Percentiles rank a stretch among this genome's conserved stretches.
These are phyloP conservation scores for Grigorovia transvaalensis DNA, from an alignment of 805 yeast species.

Conservation along the genomic window DNA sequence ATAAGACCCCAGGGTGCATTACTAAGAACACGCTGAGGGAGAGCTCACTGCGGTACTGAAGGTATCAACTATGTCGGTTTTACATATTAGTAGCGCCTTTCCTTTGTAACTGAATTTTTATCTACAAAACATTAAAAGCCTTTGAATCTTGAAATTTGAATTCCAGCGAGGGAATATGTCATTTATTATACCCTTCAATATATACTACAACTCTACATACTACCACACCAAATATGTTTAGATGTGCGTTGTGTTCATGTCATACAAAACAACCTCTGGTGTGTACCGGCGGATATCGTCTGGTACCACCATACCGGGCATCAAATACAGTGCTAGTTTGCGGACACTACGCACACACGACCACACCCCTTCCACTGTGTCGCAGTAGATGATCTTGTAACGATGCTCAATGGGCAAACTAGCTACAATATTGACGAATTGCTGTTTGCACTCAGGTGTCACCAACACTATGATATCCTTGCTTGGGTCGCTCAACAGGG, in stretches of 20 bases:
- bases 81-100: too few species aligned
- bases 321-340: conserved; percentile 28
- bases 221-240: too few species aligned
- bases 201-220: not conserved
- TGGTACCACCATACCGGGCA: conserved; percentile 24
- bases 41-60: too few species aligned
- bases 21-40: too few species aligned
- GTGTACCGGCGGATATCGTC: conserved; percentile 21
- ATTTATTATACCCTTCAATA: too few species aligned
- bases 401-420: not conserved
- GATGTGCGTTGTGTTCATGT: not conserved
- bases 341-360: conserved; percentile 45
- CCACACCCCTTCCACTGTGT: conserved; percentile 40
- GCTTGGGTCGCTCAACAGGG: conserved; percentile 2
- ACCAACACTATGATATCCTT: conserved; percentile 7
- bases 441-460: conserved; percentile 19
- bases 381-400: conserved; percentile 35
- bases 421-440: not conserved
- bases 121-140: too few species aligned
- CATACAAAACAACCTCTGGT: not conserved
- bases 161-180: too few species aligned
- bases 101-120: too few species aligned
- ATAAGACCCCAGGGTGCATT: too few species aligned
- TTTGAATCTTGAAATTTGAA: too few species aligned
- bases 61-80: too few species aligned